Conservation (phyloP, 2,329 filamentous ascomycete species). For the Xylariaceae sp. region DNA sequence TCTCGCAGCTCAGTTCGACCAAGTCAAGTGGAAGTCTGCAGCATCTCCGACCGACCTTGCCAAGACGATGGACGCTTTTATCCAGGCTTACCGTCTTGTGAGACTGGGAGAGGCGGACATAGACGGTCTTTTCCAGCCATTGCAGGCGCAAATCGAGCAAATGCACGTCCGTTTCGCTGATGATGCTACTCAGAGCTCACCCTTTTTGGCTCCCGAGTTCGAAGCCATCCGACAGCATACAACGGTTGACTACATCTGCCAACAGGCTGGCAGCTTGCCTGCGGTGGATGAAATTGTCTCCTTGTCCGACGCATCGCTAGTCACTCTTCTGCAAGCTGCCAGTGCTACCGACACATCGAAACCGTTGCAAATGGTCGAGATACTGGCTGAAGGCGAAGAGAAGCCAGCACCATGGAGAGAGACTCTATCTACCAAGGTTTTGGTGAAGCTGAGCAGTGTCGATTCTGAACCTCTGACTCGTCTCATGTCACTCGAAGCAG, state of each 20-base stretch:
- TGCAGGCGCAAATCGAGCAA: slow-evolving; percentile 47
- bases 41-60: slow-evolving; percentile 48
- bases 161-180: slow-evolving; percentile 45
- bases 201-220: slow-evolving; percentile 52
- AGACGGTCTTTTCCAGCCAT: slow-evolving; percentile 43
- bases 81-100: slow-evolving; percentile 52
- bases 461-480: slow-evolving; percentile 53
- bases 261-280: slow-evolving; percentile 23
- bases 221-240: slow-evolving; percentile 51
- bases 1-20: slow-evolving; percentile 56
- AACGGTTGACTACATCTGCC: slow-evolving; percentile 36
- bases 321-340: slow-evolving; percentile 41
- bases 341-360: slow-evolving; percentile 35
- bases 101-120: slow-evolving; percentile 40
- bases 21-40: slow-evolving; percentile 53
- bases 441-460: slow-evolving; percentile 50
- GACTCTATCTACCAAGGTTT: slow-evolving; percentile 45
- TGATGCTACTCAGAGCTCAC: slow-evolving; percentile 33
- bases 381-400: slow-evolving; percentile 34
- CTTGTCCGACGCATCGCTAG: slow-evolving; percentile 43
- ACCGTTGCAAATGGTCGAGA: slow-evolving; percentile 45
- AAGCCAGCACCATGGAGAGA: slow-evolving; percentile 36
- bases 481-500: slow-evolving; percentile 58
- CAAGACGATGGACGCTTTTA: slow-evolving; percentile 49
- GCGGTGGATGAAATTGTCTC: slow-evolving; percentile 39